Percentiles rank a stretch among this genome's conserved stretches.
phyloP scores from a whole-genome alignment of 192 early-diverging fungal species.

The Backusella circina region DNA sequence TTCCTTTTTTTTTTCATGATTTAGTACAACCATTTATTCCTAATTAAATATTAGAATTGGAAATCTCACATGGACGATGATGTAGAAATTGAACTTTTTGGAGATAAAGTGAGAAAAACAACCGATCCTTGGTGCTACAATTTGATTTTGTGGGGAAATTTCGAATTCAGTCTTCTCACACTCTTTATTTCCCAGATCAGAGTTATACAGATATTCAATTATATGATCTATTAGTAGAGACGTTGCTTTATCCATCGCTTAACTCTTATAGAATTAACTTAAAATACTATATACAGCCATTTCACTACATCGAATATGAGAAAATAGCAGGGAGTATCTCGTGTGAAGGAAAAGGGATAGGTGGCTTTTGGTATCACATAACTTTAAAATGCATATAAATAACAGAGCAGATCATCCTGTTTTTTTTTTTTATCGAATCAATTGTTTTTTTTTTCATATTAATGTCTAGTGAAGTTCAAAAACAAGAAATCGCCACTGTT shows the following conservation, averaged over 20 bases:
- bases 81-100: not conserved
- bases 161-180: not conserved
- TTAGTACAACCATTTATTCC: not conserved
- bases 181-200: not conserved
- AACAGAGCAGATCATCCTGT: not conserved
- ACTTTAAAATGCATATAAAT: not conserved
- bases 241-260: not conserved
- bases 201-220: not conserved
- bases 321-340: not conserved
- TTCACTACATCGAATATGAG: not conserved
- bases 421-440: not conserved
- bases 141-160: not conserved
- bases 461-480: not conserved
- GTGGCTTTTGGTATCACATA: not conserved
- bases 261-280: not conserved
- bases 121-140: not conserved
- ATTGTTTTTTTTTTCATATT: not conserved
- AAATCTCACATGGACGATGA: not conserved
- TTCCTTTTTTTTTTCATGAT: not conserved
- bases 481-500: not conserved
- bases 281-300: not conserved
- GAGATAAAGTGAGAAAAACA: slow-evolving; percentile 3
- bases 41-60: not conserved
- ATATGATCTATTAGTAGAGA: not conserved
- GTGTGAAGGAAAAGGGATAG: not conserved